Evolutionary conservation across 1,139 yeast genomes (phyloP).

Genomic region (Hemisphaericaspora xylanilytica): DNA sequence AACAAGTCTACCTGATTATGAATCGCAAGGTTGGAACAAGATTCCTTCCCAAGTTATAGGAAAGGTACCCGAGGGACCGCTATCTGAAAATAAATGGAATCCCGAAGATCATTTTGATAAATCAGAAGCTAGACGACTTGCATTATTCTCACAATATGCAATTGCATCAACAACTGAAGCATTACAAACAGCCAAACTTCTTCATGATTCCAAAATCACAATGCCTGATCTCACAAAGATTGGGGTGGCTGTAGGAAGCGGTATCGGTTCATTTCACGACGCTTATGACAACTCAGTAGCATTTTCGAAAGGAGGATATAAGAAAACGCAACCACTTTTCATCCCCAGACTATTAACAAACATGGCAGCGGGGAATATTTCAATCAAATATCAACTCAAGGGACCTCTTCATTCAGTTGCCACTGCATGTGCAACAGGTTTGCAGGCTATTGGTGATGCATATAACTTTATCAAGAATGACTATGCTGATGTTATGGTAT

Average conservation of each 20-base stretch:
- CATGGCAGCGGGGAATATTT: conserved; percentile 94
- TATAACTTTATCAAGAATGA: conserved; percentile 74
- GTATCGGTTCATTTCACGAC: conserved; percentile 88
- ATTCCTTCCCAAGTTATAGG: conserved; percentile 81
- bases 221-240: conserved; percentile 27
- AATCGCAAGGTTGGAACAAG: conserved; percentile 43
- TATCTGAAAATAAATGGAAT: conserved; percentile 52
- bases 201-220: conserved; percentile 23
- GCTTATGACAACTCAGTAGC: conserved; percentile 57
- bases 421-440: conserved; percentile 97
- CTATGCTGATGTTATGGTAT: conserved; percentile 82
- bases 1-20: conserved; percentile 44
- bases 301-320: conserved; percentile 55
- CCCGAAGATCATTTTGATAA: conserved; percentile 42
- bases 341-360: conserved; percentile 81
- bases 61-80: conserved; percentile 57
- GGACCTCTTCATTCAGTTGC: conserved; percentile 91
- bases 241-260: conserved; percentile 91
- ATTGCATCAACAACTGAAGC: conserved; percentile 79
- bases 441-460: conserved; percentile 93
- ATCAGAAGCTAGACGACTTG: conserved; percentile 57
- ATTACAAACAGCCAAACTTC: conserved; percentile 55
- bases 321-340: conserved; percentile 78
- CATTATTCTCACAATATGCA: conserved; percentile 77
- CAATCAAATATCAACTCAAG: conserved; percentile 68